Base-by-base conservation (phyloP, 257 asterid species). In the Anisodus tanguticus region DNA sequence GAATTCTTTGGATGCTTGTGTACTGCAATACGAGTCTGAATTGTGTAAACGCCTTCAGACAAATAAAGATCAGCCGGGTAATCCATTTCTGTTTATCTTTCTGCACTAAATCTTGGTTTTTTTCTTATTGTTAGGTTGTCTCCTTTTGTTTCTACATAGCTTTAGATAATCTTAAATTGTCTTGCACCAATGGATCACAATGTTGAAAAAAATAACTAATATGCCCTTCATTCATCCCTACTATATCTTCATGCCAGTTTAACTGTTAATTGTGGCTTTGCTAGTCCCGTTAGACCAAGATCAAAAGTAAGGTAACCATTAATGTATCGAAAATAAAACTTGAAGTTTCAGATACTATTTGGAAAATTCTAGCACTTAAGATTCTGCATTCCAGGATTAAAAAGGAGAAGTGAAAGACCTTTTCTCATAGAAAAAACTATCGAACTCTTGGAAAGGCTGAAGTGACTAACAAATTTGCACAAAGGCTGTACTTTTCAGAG, bases 1-100 rank as follows among this genome's bases (percentile, higher is more conserved):
- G 94, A 95, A 97, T 86, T 95, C 99, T 19, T 76, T 91, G 85
- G 99, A 97, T 86, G 93, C 88, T 41, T 93, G 97, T 4, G 99
- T 92, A 22, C 89, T 91, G 57, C 98, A 94, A 59, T 95, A 95
- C 88, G 90, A 89, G 88, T 86, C 95, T 15, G 99, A 97, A 85
- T 84, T 97, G 85, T 93, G 98, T 91, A 95, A 89, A 89, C 99
- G 98, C 84, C 94, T 97, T 35, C 97, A 93, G 89, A 90, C 88
- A 81, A 86, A 94, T 79, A 95, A 85, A 86, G 97, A 95, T 83
- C 93, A 92, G 79, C 86, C 95, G 59, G 99, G 99, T 97, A 89
- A 83, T 69, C 62, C 63, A 37, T 67, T 63, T 43, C 26, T 81
- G 51, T 63, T 63, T 45, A 55, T 51, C 13, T 51, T 53, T 51